phyloP scores from a whole-genome alignment of 495 filamentous ascomycete species.

The Pseudevernia furfuracea region DNA sequence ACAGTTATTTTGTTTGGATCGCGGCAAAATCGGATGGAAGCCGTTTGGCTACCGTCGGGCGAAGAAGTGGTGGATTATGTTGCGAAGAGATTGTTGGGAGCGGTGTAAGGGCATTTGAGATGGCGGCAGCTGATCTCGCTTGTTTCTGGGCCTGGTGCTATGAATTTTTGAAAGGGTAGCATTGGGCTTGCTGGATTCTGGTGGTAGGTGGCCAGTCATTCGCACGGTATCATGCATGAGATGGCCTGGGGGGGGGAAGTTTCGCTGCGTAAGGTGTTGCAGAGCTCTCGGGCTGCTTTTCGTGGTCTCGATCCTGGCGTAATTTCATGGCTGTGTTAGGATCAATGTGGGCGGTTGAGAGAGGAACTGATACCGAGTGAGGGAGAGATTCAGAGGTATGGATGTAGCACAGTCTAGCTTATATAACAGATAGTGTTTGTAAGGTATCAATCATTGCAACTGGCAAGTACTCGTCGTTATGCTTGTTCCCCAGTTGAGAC shows the following conservation, averaged over 20 bases:
- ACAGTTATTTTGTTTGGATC: neutral
- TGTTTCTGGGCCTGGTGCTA: too few relatives aligned
- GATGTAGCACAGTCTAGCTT: neutral
- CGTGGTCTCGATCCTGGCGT: neutral
- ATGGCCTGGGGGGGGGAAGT: constrained; percentile 1
- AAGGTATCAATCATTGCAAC: neutral
- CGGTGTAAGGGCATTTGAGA: neutral
- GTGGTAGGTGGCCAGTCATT: neutral
- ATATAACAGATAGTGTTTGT: neutral
- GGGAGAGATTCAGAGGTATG: neutral
- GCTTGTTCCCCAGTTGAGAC: neutral
- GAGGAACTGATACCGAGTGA: neutral
- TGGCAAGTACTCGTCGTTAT: neutral
- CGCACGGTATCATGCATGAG: neutral
- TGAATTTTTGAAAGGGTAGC: neutral
- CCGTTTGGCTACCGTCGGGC: neutral
- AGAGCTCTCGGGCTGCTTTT: neutral
- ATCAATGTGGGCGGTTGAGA: neutral
- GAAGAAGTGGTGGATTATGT: neutral
- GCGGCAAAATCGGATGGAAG: neutral
- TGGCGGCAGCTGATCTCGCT: neutral
- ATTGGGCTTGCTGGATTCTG: neutral
- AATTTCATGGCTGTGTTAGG: neutral
- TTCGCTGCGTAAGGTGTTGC: neutral
- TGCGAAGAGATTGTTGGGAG: neutral